Conservation (phyloP, 139 green algal species). For the Bryopsis sp. region DNA sequence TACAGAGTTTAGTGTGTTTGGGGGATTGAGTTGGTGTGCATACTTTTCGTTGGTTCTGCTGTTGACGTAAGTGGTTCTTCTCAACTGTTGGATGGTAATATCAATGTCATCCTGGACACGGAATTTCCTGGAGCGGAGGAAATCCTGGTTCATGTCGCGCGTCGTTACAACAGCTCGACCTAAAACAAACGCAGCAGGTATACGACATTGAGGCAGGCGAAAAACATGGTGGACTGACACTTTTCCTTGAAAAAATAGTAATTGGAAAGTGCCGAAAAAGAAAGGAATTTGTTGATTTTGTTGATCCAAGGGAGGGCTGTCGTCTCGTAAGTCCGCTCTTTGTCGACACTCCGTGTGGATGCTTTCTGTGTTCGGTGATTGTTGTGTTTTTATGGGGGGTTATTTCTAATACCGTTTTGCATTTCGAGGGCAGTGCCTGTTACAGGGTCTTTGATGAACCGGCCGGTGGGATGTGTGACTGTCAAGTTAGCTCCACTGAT, state of each 20-base stretch:
- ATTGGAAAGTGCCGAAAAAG: no score
- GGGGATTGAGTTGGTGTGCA: background rate
- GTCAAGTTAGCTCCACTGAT: background rate
- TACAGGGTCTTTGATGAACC: background rate
- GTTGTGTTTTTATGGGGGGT: no score
- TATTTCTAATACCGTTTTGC: no score
- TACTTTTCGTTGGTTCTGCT: constrained; percentile 2
- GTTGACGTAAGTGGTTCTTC: background rate
- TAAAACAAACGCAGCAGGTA: no score
- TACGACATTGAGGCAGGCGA: no score
- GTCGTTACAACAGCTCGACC: background rate
- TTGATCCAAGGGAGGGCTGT: no score
- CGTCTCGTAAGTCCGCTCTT: no score
- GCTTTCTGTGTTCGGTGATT: no score
- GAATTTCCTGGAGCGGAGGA: background rate
- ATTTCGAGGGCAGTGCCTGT: background rate
- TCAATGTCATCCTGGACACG: background rate
- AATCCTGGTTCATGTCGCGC: background rate
- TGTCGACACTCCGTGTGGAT: no score
- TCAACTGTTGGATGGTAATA: background rate
- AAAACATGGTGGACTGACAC: no score
- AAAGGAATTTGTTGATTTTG: no score
- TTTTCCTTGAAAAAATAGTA: no score
- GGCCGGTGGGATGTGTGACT: background rate
- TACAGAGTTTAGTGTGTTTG: background rate